phyloP scores from a whole-genome alignment of 2,329 filamentous ascomycete genomes.

The Fusarium falciforme region DNA sequence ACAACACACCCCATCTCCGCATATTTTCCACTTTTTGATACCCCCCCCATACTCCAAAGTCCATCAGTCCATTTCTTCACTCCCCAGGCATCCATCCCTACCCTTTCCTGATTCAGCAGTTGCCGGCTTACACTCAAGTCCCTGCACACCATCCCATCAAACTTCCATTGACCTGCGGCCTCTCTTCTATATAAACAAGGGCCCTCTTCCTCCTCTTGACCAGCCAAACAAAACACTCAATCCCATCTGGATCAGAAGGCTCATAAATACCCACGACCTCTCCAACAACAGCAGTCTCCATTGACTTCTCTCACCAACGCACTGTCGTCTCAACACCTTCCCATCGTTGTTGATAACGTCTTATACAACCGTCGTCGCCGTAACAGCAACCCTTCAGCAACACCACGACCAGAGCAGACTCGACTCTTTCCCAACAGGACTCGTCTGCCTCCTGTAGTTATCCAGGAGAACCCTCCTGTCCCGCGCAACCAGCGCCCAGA shows the following conservation, averaged over 20 bases:
- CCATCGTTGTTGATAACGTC: conserved; percentile 37
- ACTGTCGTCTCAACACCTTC: conserved; percentile 33
- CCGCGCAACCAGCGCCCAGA: conserved; percentile 35
- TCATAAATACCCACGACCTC: conserved; percentile 7
- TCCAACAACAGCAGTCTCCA: conserved; percentile 5
- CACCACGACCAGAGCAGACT: conserved; percentile 20
- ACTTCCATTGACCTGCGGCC: conserved; percentile 4
- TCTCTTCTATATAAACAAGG: conserved; percentile 39
- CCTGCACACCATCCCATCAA: conserved; percentile 26
- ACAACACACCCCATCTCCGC: conserved; percentile 21
- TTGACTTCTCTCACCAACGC: conserved; percentile 23
- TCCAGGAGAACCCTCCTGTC: conserved; percentile 37
- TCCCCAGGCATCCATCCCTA: conserved; percentile 37
- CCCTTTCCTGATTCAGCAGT: conserved; percentile 11
- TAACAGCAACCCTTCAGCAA: conserved; percentile 18
- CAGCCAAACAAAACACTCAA: conserved; percentile 34
- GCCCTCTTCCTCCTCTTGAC: conserved; percentile 24
- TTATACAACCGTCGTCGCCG: conserved; percentile 30
- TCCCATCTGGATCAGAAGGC: conserved; percentile 14
- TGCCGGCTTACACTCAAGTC: conserved; percentile 22
- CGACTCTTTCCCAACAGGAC: conserved; percentile 14
- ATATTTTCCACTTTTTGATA: conserved; percentile 31
- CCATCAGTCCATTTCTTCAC: conserved; percentile 5
- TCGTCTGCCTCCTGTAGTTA: conserved; percentile 33
- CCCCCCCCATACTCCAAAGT: conserved; percentile 1